Conservation (phyloP, 805 yeast genomes). For the Kockiozyma suomiensis region DNA sequence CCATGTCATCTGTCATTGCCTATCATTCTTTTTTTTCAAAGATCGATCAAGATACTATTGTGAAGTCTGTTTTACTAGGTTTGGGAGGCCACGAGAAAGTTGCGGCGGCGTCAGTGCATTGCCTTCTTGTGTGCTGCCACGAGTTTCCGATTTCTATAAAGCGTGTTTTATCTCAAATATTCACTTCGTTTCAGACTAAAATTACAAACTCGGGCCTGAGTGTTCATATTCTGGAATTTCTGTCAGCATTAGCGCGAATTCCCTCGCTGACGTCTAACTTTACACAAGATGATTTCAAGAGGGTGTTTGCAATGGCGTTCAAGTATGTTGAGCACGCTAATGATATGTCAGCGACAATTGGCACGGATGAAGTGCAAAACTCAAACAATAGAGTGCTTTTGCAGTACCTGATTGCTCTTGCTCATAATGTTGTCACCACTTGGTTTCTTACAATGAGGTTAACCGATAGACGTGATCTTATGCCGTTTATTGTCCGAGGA, state of each 20-base stretch:
- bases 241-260: conserved; percentile 64
- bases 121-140: conserved; percentile 74
- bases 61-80: conserved; percentile 61
- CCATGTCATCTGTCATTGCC: conserved; percentile 57
- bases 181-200: conserved; percentile 73
- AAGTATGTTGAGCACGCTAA: conserved; percentile 72
- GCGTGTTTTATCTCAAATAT: conserved; percentile 57
- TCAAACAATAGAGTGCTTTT: conserved; percentile 48
- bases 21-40: conserved; percentile 58
- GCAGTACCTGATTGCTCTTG: conserved; percentile 61
- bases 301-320: conserved; percentile 83
- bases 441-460: conserved; percentile 72
- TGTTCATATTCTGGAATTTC: conserved; percentile 74
- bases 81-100: conserved; percentile 77
- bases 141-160: conserved; percentile 76
- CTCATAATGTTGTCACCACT: conserved; percentile 66
- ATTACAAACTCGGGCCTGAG: conserved; percentile 69
- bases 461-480: conserved; percentile 59
- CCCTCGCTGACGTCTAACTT: conserved; percentile 71
- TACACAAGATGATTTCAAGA: conserved; percentile 72
- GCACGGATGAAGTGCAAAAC: conserved; percentile 36
- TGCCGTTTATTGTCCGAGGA: conserved; percentile 64
- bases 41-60: conserved; percentile 63
- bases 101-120: conserved; percentile 75
- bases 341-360: conserved; percentile 44